These are phyloP conservation scores for Fistulinella prunicolor DNA, from an alignment of 768 basidiomycete genomes.

Conservation along the genomic window DNA sequence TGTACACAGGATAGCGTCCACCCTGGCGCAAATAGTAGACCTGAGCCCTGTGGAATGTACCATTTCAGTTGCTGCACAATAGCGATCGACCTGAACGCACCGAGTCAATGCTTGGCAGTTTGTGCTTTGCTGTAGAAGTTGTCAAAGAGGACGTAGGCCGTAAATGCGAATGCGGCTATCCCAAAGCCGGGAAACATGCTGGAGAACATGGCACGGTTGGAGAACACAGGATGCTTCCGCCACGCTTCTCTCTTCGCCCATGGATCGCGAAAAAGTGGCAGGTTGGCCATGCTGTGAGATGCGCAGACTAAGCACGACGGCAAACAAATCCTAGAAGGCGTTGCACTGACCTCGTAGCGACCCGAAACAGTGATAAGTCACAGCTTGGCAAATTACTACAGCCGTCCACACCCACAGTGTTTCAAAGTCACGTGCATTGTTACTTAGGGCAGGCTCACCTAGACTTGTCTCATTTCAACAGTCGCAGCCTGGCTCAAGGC, in stretches of 20 bases:
- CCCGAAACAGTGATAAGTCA: constrained; percentile 6
- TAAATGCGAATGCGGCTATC: constrained; percentile 88
- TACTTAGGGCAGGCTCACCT: constrained; percentile 57
- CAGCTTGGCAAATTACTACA: neutral
- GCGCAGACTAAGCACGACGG: constrained; percentile 11
- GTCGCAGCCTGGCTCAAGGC: constrained; percentile 19
- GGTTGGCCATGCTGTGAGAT: constrained; percentile 50
- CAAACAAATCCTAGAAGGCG: neutral
- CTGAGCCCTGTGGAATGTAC: constrained; percentile 6
- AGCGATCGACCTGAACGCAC: constrained; percentile 7
- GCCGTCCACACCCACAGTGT: too few relatives aligned
- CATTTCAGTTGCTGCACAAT: neutral
- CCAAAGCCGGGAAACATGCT: constrained; percentile 95
- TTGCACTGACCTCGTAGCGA: constrained; percentile 19
- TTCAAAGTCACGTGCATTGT: constrained; percentile 24
- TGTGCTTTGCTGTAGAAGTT: constrained; percentile 54
- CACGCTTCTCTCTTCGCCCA: constrained; percentile 94
- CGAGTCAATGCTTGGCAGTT: constrained; percentile 19
- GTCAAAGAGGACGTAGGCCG: constrained; percentile 85
- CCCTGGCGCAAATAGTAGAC: neutral
- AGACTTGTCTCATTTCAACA: constrained; percentile 39
- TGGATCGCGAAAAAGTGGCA: constrained; percentile 84
- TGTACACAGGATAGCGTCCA: neutral
- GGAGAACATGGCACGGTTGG: constrained; percentile 81
- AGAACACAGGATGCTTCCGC: constrained; percentile 88